These are phyloP conservation scores for Marchantia paleacea DNA, from an alignment of 225 moss, liverwort and hornwort genomes.

Conservation along the genomic window DNA sequence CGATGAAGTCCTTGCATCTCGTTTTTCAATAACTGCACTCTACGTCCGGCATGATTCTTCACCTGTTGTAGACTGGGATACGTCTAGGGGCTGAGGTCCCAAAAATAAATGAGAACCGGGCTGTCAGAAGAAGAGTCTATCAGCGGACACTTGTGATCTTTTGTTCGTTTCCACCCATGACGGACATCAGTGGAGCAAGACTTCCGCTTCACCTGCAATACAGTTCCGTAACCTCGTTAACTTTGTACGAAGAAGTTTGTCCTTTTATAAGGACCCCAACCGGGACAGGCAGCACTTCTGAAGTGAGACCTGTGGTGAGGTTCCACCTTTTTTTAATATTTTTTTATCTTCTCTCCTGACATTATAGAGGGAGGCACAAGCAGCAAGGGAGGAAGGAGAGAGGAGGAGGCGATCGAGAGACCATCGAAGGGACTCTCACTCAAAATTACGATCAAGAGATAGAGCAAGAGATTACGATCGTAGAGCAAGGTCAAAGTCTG, in stretches of 20 bases:
- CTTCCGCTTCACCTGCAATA: neutral
- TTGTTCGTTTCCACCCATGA: too few species aligned
- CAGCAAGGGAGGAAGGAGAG: constrained; percentile 43
- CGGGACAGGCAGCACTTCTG: neutral
- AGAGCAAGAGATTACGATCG: constrained; percentile 36
- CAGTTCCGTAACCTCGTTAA: neutral
- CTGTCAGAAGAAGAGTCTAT: too few species aligned
- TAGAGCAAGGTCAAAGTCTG: constrained; percentile 26
- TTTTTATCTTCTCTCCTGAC: constrained; percentile 15
- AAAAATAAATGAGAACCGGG: too few species aligned
- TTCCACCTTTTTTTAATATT: constrained; percentile 14
- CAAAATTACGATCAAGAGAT: constrained; percentile 17
- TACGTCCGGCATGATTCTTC: too few species aligned
- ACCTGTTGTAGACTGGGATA: too few species aligned
- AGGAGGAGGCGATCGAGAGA: constrained; percentile 38
- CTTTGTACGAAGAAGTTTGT: neutral
- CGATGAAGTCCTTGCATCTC: too few species aligned
- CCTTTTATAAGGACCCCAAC: neutral
- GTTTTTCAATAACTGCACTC: too few species aligned
- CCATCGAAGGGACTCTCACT: constrained; percentile 22
- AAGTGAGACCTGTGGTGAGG: neutral
- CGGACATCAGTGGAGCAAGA: neutral
- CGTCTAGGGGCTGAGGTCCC: too few species aligned
- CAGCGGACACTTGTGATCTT: too few species aligned
- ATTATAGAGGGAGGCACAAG: constrained; percentile 33